A percentile compares a stretch with the other conserved stretches of the same genome.
phyloP scores from a whole-genome alignment of 1,284 basidiomycete species.

The Tilletia horrida region DNA sequence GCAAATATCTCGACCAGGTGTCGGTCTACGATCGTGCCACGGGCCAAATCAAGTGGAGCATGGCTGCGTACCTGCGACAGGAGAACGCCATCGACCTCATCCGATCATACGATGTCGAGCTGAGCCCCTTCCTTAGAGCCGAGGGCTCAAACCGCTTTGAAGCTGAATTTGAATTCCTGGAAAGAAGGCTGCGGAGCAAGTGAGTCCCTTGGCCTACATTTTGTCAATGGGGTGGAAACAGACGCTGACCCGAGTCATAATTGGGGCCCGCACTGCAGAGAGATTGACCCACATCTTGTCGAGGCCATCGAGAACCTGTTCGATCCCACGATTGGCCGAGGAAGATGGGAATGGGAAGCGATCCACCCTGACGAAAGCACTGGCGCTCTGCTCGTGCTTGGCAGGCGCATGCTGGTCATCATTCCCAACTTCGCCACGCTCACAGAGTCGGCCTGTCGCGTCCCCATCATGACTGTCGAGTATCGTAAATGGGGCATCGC shows the following conservation, averaged over 20 bases:
- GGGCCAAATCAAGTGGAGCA: constrained; percentile 3
- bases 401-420: neutral
- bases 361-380: constrained; percentile 13
- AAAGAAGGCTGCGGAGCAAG: neutral
- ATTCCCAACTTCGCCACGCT: constrained; percentile 14
- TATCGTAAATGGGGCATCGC: neutral
- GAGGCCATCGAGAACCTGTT: neutral
- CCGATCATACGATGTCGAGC: constrained; percentile 2
- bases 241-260: neutral
- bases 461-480: neutral
- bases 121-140: no score
- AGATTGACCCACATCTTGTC: neutral
- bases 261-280: neutral
- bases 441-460: neutral
- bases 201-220: neutral
- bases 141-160: no score
- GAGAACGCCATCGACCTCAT: neutral
- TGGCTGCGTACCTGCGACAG: constrained; percentile 1
- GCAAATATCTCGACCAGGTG: neutral
- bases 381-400: neutral
- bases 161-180: neutral
- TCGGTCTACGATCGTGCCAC: neutral
- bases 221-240: neutral
- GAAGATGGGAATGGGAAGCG: neutral
- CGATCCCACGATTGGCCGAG: neutral